Evolutionary conservation across 805 yeast species (phyloP), one percentile per base, ranked within the genome.

Genomic region (Lipomyces kockii): DNA sequence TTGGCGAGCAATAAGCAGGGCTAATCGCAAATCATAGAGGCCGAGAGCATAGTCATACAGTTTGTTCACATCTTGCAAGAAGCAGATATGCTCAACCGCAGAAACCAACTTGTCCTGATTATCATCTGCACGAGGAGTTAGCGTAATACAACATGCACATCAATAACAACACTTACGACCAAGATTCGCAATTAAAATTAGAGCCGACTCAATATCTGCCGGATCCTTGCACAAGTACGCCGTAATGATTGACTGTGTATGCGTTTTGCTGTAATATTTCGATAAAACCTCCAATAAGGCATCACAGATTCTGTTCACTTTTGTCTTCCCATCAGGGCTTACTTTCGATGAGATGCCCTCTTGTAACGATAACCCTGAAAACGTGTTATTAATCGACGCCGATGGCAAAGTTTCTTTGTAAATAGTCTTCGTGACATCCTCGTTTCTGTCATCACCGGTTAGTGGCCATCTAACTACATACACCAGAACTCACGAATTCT

Each of bases 151-250:
- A 75, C 75, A 64, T 94, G n/a, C n/a, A 81, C 77, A 22, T 77
- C 78, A 56, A 84, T 84, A 14, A 32, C 27, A n/a, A 17, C n/a
- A 60, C 59, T n/a, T 61, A 54, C 62, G 62, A 9, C 58, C 68
- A 37, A 71, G 53, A 11, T 53, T 62, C 1, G 72, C 53, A 65
- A 92, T 88, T 61, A 90, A 79, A 32, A 75, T 76, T 64, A 95
- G 81, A 0, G 98, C 98, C 35, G 87, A 89, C 43, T 82, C 85
- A 61, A 92, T 82, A 73, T 90, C 90, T 17, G 98, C 92, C 2
- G 99, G 99, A 53, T 84, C 86, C 80, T 91, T 90, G 77, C 97
- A 91, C 0, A 97, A 97, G 76, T 89, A 91, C 0, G 97, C 97
- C 2, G 99, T 94, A 65, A 95, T 84, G 25, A 90, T 86, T 0